These are phyloP conservation scores for Monosporozyma yasuniensis DNA, from an alignment of 805 yeast genomes.

Conservation along the genomic window DNA sequence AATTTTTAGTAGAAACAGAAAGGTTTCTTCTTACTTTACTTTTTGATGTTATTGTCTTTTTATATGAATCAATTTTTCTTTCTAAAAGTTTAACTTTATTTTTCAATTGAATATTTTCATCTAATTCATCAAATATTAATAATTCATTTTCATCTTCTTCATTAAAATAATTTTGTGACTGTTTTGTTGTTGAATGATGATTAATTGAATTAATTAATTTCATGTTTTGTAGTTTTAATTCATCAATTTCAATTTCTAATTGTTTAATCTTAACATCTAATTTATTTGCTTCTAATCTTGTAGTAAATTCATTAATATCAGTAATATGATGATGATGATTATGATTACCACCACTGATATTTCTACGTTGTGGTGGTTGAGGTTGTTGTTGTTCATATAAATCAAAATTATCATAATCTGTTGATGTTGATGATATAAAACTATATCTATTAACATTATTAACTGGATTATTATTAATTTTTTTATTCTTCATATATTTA, in stretches of 20 bases:
- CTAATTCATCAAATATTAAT: background rate
- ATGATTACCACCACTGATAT: background rate
- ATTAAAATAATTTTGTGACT: slow-evolving; percentile 14
- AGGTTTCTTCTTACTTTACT: no score
- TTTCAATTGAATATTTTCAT: slow-evolving; percentile 12
- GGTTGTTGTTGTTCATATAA: slow-evolving; percentile 3
- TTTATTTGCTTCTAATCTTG: slow-evolving; percentile 3
- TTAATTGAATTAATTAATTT: slow-evolving; percentile 25
- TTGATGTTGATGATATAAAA: slow-evolving; percentile 26
- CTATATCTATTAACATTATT: slow-evolving; percentile 22
- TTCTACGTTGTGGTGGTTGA: background rate
- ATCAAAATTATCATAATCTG: slow-evolving; percentile 18
- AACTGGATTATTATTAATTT: slow-evolving; percentile 7
- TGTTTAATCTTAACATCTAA: slow-evolving; percentile 27
- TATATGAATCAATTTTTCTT: slow-evolving; percentile 23
- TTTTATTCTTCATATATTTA: slow-evolving; percentile 5
- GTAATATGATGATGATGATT: background rate
- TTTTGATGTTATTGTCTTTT: slow-evolving; percentile 8
- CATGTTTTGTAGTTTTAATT: slow-evolving; percentile 28
- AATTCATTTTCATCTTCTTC: slow-evolving; percentile 15
- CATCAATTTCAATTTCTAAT: slow-evolving; percentile 27
- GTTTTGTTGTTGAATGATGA: background rate
- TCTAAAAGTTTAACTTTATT: slow-evolving; percentile 24
- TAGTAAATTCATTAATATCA: slow-evolving; percentile 1
- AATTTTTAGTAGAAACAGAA: background rate